Conservation (phyloP, 139 green algal genomes). For the Protoeuglena noctilucae region DNA sequence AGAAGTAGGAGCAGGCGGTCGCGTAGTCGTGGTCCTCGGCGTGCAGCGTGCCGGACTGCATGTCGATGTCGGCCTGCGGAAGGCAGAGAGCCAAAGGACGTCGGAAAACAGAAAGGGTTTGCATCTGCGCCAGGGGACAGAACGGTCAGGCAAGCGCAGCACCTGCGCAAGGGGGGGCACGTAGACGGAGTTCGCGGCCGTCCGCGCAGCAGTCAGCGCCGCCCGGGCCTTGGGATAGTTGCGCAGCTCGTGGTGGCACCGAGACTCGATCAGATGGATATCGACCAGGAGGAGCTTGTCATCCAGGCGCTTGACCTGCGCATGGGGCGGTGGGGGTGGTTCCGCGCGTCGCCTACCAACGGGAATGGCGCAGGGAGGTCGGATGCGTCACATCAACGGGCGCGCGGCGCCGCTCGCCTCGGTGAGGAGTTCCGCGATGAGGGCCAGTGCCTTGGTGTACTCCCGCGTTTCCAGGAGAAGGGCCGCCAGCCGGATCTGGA, state of each 20-base stretch:
- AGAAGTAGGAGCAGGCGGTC: constrained; percentile 97
- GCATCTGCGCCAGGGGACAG: not conserved
- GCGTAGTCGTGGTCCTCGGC: constrained; percentile 97
- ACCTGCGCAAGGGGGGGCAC: constrained; percentile 72
- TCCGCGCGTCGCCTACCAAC: not conserved
- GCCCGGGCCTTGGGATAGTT: constrained; percentile 88
- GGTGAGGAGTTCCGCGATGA: constrained; percentile 63
- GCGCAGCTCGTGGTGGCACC: constrained; percentile 60
- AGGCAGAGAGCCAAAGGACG: not conserved
- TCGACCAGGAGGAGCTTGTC: constrained; percentile 98
- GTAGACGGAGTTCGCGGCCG: constrained; percentile 94
- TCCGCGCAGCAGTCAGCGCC: constrained; percentile 79
- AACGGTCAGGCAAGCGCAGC: not conserved
- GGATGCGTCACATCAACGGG: not conserved
- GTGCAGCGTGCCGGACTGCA: constrained; percentile 81
- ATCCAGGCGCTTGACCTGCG: constrained; percentile 92
- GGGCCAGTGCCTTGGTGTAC: constrained; percentile 51
- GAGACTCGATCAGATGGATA: constrained; percentile 89
- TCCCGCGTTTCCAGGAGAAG: constrained; percentile 66
- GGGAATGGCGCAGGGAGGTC: not conserved
- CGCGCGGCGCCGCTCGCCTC: too few relatives aligned
- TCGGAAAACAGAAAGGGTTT: not conserved
- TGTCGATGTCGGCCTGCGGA: constrained; percentile 65
- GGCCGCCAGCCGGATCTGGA: constrained; percentile 74
- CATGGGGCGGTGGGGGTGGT: too few relatives aligned